Conservation (phyloP, 768 basidiomycete species). For the Wakefieldia striispora region DNA sequence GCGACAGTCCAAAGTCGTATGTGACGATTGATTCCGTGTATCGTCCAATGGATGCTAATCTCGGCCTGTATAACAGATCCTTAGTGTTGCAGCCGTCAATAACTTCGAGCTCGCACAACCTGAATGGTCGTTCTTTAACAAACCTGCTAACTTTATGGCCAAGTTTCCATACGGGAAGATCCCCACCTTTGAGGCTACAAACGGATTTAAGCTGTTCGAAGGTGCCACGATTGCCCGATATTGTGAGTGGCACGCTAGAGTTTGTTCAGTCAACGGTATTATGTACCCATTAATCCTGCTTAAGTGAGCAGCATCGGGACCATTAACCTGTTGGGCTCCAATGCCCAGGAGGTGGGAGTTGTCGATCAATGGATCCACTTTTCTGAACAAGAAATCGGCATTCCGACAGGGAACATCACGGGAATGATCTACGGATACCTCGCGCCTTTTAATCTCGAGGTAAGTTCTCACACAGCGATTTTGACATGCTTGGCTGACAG, state of each 20-base stretch:
- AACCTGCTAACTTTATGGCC: constrained; percentile 6
- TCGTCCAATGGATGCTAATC: not conserved
- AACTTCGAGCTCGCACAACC: constrained; percentile 12
- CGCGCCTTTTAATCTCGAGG: constrained; percentile 10
- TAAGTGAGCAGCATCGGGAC: constrained; percentile 16
- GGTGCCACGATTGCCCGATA: constrained; percentile 23
- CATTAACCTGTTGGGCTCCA: constrained; percentile 9
- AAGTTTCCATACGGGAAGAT: constrained; percentile 25
- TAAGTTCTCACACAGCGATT: not conserved
- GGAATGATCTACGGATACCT: not conserved
- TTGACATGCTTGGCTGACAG: too few relatives aligned
- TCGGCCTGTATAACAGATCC: constrained; percentile 3
- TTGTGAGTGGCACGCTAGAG: constrained; percentile 7
- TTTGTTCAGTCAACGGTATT: not conserved
- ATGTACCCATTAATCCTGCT: too few relatives aligned
- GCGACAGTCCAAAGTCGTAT: constrained; percentile 24
- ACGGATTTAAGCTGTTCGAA: constrained; percentile 19
- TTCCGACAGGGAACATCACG: not conserved
- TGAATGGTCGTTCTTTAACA: constrained; percentile 13
- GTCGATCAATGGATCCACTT: constrained; percentile 25
- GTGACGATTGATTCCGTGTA: not conserved
- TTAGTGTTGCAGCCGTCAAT: constrained; percentile 20
- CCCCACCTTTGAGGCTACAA: constrained; percentile 19
- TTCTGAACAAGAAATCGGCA: constrained; percentile 16
- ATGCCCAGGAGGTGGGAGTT: constrained; percentile 5